Evolutionary conservation across 768 basidiomycete genomes (phyloP), one percentile per base, ranked within the genome.

Genomic region (Lyophyllum atratum): DNA sequence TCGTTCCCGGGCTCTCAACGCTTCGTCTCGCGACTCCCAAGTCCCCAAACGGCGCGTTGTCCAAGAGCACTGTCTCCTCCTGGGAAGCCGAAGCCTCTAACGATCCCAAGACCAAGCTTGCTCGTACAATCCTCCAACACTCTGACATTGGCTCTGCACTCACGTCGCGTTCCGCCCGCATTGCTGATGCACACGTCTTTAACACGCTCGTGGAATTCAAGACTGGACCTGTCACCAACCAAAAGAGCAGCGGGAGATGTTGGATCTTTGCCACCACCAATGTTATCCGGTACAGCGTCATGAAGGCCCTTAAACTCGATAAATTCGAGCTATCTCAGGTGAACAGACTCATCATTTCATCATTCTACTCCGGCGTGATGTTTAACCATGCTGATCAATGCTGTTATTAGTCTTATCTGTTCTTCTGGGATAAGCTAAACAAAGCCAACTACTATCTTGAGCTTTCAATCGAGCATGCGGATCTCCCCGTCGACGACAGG

Each of bases 341-440:
- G 43, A 24, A 78, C 66, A 21, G 21, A 19, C 22, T 19, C 29
- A 31, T 31, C 29, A 31, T 37, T 37, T 15, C 34, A 14, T 37
- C 34, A 37, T 8, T 19, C 26, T 3, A 12, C 39, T 34, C 5
- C 39, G 39, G 39, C 39, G 19, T 25, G 19, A 28, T 24, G 1
- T 25, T 19, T 40, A 17, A 40, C 40, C 21, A 45, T 44, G 29
- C 57, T 59, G 33, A 58, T 28, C 22, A 29, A 11, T 19, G 28
- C 29, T 55, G 19, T 11, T 33, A 39, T 46, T 64, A 92, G 89
- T 85, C 86, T 2, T 96, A 96, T 72, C 80, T 95, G 26, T 95
- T 95, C 81, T 95, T 98, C 82, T 96, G 89, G 81, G 95, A 98
- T 74, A 95, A 95, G 73, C 84, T 98, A 49, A 93, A 95, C 80